phyloP scores from a whole-genome alignment of 495 filamentous ascomycete species.

The Neurospora sp. region DNA sequence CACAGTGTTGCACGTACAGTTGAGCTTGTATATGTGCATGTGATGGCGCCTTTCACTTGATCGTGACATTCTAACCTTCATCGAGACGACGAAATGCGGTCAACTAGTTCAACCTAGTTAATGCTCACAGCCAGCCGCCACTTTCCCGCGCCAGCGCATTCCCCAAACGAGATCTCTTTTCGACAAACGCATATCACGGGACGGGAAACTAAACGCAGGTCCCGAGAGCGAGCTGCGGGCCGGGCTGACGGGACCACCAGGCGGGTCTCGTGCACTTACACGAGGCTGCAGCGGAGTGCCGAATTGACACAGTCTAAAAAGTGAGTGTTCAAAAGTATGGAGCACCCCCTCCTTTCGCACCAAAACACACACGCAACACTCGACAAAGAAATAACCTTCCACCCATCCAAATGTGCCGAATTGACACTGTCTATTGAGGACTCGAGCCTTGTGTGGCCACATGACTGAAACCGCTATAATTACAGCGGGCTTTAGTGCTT shows the following conservation, averaged over 20 bases:
- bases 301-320: too few relatives aligned
- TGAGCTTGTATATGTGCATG: too few relatives aligned
- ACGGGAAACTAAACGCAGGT: too few relatives aligned
- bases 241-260: too few relatives aligned
- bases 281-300: background rate
- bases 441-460: background rate
- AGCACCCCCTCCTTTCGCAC: too few relatives aligned
- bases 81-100: background rate
- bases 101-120: background rate
- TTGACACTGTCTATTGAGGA: too few relatives aligned
- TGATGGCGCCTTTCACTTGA: too few relatives aligned
- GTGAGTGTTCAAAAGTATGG: too few relatives aligned
- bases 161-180: background rate
- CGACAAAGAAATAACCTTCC: too few relatives aligned
- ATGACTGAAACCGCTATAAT: background rate
- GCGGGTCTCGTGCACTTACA: background rate
- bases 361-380: too few relatives aligned
- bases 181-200: background rate
- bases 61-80: background rate
- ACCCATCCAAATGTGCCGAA: background rate
- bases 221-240: too few relatives aligned
- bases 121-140: background rate
- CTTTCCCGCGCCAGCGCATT: background rate
- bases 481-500: background rate
- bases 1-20: background rate